Evolutionary conservation across 192 early-diverging fungal species (phyloP).

Genomic region (Podila epigama): DNA sequence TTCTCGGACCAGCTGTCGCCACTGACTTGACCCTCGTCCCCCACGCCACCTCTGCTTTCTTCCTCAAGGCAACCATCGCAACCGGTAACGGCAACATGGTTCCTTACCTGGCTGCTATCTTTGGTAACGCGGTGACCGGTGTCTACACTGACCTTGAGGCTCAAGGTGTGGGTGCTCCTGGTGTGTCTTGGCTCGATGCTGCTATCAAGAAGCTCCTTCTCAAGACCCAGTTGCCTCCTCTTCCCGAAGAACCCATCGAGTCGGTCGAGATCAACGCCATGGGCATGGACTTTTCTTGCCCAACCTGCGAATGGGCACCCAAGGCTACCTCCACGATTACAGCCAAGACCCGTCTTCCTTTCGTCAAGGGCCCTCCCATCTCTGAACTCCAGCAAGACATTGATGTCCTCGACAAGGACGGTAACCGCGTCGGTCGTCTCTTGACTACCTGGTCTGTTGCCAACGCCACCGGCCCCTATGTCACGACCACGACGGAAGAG

Average conservation of each 20-base stretch:
- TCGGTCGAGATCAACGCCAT: conserved; percentile 53
- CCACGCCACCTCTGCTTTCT: conserved; percentile 6
- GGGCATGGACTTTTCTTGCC: conserved; percentile 49
- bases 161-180: conserved; percentile 19
- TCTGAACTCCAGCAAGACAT: conserved; percentile 53
- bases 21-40: neutral
- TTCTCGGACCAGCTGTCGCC: conserved; percentile 21
- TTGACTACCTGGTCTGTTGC: conserved; percentile 8
- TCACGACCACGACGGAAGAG: conserved; percentile 37
- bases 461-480: conserved; percentile 41
- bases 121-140: conserved; percentile 17
- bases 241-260: conserved; percentile 26
- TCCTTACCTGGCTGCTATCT: conserved; percentile 10
- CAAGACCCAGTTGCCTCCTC: conserved; percentile 5
- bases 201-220: no score
- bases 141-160: conserved; percentile 11
- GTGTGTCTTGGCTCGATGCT: conserved; percentile 31
- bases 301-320: conserved; percentile 50
- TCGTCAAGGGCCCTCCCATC: conserved; percentile 57
- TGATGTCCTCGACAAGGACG: conserved; percentile 29
- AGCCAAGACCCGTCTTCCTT: conserved; percentile 60
- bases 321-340: conserved; percentile 45
- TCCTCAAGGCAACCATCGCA: conserved; percentile 12
- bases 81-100: neutral
- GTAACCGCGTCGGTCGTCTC: conserved; percentile 16